These are phyloP conservation scores for Afroboletus lepidellus DNA, from an alignment of 1,284 basidiomycete genomes.

Conservation along the genomic window DNA sequence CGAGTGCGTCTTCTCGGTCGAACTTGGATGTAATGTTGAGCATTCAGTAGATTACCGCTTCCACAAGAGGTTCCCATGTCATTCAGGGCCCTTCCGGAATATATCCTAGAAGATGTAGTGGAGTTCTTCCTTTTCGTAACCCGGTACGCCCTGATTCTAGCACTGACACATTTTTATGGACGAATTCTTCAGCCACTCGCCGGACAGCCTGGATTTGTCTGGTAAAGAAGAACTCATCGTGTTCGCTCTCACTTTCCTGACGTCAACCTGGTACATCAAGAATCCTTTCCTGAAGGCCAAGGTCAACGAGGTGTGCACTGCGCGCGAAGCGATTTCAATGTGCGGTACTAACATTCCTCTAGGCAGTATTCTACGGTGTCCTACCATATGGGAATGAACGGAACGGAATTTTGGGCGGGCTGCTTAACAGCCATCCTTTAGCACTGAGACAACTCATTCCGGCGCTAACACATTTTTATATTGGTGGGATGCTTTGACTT, in stretches of 20 bases:
- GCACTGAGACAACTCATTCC: slow-evolving; percentile 90
- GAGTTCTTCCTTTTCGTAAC: slow-evolving; percentile 86
- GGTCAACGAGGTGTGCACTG: slow-evolving; percentile 76
- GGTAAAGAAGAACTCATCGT: slow-evolving; percentile 88
- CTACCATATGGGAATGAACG: slow-evolving; percentile 75
- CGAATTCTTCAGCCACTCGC: slow-evolving; percentile 54
- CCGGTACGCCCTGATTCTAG: slow-evolving; percentile 48
- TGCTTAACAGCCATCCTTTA: slow-evolving; percentile 82
- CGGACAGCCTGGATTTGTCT: slow-evolving; percentile 77
- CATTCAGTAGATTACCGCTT: slow-evolving; percentile 68
- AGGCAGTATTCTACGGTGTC: slow-evolving; percentile 86
- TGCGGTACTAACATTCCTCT: slow-evolving; percentile 5
- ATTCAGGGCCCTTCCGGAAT: slow-evolving; percentile 93
- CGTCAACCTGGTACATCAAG: slow-evolving; percentile 96
- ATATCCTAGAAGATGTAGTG: slow-evolving; percentile 91
- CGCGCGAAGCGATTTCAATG: neutral
- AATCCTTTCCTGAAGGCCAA: slow-evolving; percentile 99
- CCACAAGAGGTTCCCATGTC: slow-evolving; percentile 80
- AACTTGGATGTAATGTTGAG: slow-evolving; percentile 9
- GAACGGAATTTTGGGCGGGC: slow-evolving; percentile 78
- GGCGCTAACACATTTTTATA: slow-evolving; percentile 93
- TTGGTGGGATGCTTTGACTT: slow-evolving; percentile 50
- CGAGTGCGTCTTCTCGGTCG: slow-evolving; percentile 48
- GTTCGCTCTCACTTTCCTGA: slow-evolving; percentile 90
- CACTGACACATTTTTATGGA: slow-evolving; percentile 9